These are phyloP conservation scores for Sugiyamaella americana DNA, from an alignment of 805 yeast genomes.

Conservation along the genomic window DNA sequence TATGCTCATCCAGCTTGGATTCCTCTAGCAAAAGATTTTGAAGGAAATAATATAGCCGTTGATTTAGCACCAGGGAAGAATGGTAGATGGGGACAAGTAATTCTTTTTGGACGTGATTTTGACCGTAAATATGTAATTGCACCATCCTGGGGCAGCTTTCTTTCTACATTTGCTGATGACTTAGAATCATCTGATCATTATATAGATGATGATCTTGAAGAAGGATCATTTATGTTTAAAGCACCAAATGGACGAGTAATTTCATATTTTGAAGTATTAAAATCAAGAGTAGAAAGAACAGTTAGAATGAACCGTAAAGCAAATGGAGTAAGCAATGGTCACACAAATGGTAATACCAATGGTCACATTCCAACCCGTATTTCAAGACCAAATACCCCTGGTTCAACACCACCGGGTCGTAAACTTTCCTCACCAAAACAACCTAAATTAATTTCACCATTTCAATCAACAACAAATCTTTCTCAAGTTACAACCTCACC, in stretches of 20 bases:
- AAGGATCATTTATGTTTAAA: conserved; percentile 43
- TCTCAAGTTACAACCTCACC: conserved; percentile 8
- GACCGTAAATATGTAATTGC: conserved; percentile 87
- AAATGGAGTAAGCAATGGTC: not conserved
- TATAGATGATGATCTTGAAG: conserved; percentile 59
- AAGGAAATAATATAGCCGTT: conserved; percentile 87
- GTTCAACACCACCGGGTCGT: conserved; percentile 3
- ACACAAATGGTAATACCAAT: not conserved
- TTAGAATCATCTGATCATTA: conserved; percentile 77
- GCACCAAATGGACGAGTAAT: conserved; percentile 71
- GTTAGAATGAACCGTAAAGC: conserved; percentile 11
- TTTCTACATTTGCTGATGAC: conserved; percentile 78
- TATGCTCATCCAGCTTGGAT: conserved; percentile 93
- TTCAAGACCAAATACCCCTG: conserved; percentile 11
- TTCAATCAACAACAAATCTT: conserved; percentile 14
- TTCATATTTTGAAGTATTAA: conserved; percentile 53
- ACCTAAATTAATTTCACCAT: conserved; percentile 14
- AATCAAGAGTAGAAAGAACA: conserved; percentile 37
- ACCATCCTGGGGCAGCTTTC: conserved; percentile 82
- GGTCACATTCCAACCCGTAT: not conserved
- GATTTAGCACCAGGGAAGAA: conserved; percentile 77
- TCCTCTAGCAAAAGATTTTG: conserved; percentile 80
- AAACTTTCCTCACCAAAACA: conserved; percentile 8
- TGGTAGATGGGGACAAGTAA: conserved; percentile 87
- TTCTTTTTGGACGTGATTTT: conserved; percentile 87